Percentiles rank a stretch among this genome's conserved stretches.
Conservation (phyloP, 352 stramenopile species). For the Poterioochromonas sp. region DNA sequence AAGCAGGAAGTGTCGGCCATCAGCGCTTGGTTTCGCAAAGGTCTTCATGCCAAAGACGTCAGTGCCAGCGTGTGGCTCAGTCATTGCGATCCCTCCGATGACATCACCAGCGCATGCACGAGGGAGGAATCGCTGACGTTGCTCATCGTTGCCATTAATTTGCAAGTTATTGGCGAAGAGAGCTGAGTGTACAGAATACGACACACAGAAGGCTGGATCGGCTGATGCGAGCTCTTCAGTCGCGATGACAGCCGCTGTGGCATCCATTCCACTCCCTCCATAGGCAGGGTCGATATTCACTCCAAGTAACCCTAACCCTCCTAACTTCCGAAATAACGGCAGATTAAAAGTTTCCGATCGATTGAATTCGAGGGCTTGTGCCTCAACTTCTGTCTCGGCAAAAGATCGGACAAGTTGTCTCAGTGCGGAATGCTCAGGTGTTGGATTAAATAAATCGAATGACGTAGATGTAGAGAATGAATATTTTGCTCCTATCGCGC, state of each 20-base stretch:
- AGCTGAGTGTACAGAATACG: constrained; percentile 80
- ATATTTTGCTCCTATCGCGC: no score
- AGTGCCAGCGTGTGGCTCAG: constrained; percentile 85
- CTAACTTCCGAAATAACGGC: constrained; percentile 81
- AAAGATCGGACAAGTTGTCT: constrained; percentile 84
- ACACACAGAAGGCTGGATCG: constrained; percentile 94
- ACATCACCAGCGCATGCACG: constrained; percentile 75
- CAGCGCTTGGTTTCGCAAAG: constrained; percentile 59
- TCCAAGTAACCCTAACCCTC: constrained; percentile 86
- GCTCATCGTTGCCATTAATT: constrained; percentile 70
- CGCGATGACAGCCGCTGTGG: constrained; percentile 68
- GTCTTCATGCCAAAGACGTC: constrained; percentile 91
- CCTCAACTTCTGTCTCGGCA: constrained; percentile 89
- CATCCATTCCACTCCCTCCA: constrained; percentile 89
- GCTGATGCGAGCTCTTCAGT: constrained; percentile 84
- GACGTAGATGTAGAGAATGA: no score
- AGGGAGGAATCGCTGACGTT: constrained; percentile 69
- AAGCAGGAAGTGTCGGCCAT: constrained; percentile 71
- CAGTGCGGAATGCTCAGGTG: constrained; percentile 50
- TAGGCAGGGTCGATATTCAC: constrained; percentile 91
- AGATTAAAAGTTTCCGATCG: constrained; percentile 87
- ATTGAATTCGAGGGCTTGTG: constrained; percentile 90
- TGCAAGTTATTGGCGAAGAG: constrained; percentile 59
- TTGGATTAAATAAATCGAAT: constrained; percentile 37
- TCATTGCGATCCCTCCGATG: constrained; percentile 98